Conservation (phyloP, 129 eudicot species). For the Pseudognaphalium luteoalbum region DNA sequence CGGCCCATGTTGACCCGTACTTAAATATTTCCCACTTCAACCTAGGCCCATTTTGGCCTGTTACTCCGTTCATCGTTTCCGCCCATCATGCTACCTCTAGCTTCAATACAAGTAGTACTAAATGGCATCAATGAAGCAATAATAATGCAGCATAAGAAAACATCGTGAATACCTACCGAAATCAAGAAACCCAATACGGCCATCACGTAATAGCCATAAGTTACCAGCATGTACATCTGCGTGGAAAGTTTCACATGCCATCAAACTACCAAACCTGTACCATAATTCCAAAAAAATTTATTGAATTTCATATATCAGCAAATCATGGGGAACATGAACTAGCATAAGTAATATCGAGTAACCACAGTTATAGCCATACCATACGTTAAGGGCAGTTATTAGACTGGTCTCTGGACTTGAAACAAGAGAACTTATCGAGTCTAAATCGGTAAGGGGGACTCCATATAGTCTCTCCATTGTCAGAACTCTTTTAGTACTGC, state of each 20-base stretch:
- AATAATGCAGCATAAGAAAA: neutral
- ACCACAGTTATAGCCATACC: slow-evolving; percentile 50
- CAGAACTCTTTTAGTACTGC: slow-evolving; percentile 65
- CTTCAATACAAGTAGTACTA: neutral
- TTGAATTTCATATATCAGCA: neutral
- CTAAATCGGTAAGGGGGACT: slow-evolving; percentile 94
- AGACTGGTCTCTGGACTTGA: slow-evolving; percentile 89
- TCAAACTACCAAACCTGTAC: slow-evolving; percentile 97
- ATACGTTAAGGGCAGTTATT: slow-evolving; percentile 93
- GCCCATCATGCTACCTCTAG: neutral
- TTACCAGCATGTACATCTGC: slow-evolving; percentile 99
- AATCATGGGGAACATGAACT: slow-evolving; percentile 2
- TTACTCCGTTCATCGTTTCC: neutral
- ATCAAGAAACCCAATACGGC: slow-evolving; percentile 96
- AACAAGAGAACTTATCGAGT: slow-evolving; percentile 88
- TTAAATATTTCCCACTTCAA: slow-evolving; percentile 1
- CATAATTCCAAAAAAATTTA: slow-evolving; percentile 3
- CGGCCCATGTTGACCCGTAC: neutral
- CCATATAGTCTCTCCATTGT: slow-evolving; percentile 99
- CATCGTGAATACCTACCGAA: slow-evolving; percentile 54
- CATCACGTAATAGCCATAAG: slow-evolving; percentile 93
- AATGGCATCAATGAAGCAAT: slow-evolving; percentile 15
- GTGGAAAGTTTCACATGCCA: slow-evolving; percentile 86
- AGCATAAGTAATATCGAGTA: neutral
- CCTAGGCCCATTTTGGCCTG: neutral